Percentiles rank a stretch among this genome's conserved stretches.
These are phyloP conservation scores for Plasmodium malariae DNA, from an alignment of 169 alveolate species.

Conservation along the genomic window DNA sequence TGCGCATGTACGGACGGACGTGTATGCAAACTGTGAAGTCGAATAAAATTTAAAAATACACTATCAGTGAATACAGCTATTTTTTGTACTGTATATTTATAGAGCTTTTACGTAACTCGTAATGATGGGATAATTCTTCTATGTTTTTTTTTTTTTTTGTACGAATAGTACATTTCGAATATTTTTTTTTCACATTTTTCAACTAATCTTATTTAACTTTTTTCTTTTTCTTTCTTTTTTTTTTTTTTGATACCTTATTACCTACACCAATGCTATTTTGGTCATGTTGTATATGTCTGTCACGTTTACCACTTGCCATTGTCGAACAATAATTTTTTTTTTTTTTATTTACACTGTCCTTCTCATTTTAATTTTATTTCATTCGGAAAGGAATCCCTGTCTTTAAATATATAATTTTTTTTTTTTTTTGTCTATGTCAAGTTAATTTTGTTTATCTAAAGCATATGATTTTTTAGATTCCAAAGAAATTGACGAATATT, in stretches of 20 bases:
- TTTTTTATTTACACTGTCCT: neutral
- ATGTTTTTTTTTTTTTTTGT: too few relatives aligned
- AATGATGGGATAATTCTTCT: too few relatives aligned
- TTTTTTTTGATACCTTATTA: neutral
- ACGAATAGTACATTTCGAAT: too few relatives aligned
- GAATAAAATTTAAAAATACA: too few relatives aligned
- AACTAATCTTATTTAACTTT: too few relatives aligned
- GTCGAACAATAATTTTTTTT: neutral
- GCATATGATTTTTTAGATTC: slow-evolving; percentile 21
- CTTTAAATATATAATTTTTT: neutral
- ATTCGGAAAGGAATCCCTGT: neutral
- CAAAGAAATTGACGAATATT: slow-evolving; percentile 7
- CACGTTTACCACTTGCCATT: too few relatives aligned
- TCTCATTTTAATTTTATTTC: neutral
- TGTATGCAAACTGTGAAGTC: too few relatives aligned
- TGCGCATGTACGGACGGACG: neutral
- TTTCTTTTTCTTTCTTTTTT: neutral
- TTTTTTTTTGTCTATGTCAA: slow-evolving; percentile 23
- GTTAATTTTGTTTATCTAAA: neutral
- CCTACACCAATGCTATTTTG: too few relatives aligned
- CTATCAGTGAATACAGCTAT: too few relatives aligned
- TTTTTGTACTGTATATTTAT: too few relatives aligned
- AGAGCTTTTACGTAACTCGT: too few relatives aligned
- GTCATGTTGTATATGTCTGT: neutral
- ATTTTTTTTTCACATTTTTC: too few relatives aligned